Conservation (phyloP, 495 filamentous ascomycete genomes). For the Penicillium taxi region DNA sequence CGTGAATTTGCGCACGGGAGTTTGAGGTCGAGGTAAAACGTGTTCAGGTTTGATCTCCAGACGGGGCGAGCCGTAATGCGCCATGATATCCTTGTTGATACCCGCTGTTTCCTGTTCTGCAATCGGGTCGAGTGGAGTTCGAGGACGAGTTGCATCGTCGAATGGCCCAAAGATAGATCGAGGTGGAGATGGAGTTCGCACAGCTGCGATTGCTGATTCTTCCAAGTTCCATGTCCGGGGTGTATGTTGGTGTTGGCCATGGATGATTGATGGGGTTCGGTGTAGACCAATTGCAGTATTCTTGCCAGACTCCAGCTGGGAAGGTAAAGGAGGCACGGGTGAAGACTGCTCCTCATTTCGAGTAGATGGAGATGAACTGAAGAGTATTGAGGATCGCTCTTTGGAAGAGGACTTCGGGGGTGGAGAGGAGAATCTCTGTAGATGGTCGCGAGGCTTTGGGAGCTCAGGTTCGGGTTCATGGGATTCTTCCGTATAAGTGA, state of each 20-base stretch:
- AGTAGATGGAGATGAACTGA: conserved; percentile 45
- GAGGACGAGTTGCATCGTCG: conserved; percentile 23
- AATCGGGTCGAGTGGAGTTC: conserved; percentile 34
- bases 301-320: conserved; percentile 10
- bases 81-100: conserved; percentile 14
- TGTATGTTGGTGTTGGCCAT: conserved; percentile 26
- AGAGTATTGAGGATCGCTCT: conserved; percentile 46
- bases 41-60: conserved; percentile 38
- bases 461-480: conserved; percentile 12
- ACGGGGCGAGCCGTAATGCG: conserved; percentile 28
- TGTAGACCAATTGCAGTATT: conserved; percentile 24
- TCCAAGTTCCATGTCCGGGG: conserved; percentile 29
- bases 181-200: conserved; percentile 16
- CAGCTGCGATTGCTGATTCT: conserved; percentile 16
- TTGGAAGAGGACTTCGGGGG: conserved; percentile 44
- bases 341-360: conserved; percentile 14
- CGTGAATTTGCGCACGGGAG: conserved; percentile 38
- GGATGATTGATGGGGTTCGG: conserved; percentile 31
- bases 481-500: conserved; percentile 7
- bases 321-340: conserved; percentile 13
- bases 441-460: conserved; percentile 6
- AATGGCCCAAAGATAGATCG: conserved; percentile 22
- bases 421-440: conserved; percentile 15
- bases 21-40: conserved; percentile 36
- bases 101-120: conserved; percentile 32